Conservation (phyloP, 2,329 filamentous ascomycete species). For the Byssothecium circinans region DNA sequence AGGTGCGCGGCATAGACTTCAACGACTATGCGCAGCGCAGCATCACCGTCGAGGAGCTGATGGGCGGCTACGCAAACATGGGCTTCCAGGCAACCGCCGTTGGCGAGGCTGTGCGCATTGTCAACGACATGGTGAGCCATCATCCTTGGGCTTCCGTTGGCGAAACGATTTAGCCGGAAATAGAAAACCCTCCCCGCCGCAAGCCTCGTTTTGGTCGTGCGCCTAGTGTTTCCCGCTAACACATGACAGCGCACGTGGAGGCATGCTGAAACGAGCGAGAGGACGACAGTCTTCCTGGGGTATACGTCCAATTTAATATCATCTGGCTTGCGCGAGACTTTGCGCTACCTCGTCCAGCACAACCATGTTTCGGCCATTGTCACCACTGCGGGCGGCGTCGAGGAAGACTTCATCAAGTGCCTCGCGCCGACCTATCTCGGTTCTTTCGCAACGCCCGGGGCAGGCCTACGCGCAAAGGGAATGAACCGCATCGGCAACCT, state of each 20-base stretch:
- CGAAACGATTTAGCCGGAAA: conserved; percentile 38
- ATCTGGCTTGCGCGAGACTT: conserved; percentile 85
- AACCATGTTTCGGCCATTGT: conserved; percentile 91
- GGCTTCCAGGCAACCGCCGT: conserved; percentile 82
- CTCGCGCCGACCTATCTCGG: conserved; percentile 92
- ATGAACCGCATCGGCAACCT: conserved; percentile 96
- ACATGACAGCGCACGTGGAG: conserved; percentile 69
- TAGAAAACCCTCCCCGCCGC: conserved; percentile 22
- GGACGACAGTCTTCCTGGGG: conserved; percentile 92
- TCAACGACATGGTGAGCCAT: conserved; percentile 83
- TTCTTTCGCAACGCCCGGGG: conserved; percentile 76
- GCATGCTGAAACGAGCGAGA: conserved; percentile 75
- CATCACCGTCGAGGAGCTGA: conserved; percentile 83
- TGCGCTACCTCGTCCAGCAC: conserved; percentile 92
- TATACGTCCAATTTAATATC: conserved; percentile 98
- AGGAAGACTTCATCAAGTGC: conserved; percentile 99
- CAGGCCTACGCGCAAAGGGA: conserved; percentile 77
- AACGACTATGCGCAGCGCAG: conserved; percentile 72
- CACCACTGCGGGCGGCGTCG: conserved; percentile 90
- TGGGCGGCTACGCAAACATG: conserved; percentile 81
- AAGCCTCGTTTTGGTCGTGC: conserved; percentile 18
- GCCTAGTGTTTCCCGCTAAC: conserved; percentile 31
- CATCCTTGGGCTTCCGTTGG: conserved; percentile 14
- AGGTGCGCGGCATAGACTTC: conserved; percentile 91
- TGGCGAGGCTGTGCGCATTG: conserved; percentile 83